Base-by-base conservation (phyloP, 2,329 filamentous ascomycete species). In the Claviceps paspali region DNA sequence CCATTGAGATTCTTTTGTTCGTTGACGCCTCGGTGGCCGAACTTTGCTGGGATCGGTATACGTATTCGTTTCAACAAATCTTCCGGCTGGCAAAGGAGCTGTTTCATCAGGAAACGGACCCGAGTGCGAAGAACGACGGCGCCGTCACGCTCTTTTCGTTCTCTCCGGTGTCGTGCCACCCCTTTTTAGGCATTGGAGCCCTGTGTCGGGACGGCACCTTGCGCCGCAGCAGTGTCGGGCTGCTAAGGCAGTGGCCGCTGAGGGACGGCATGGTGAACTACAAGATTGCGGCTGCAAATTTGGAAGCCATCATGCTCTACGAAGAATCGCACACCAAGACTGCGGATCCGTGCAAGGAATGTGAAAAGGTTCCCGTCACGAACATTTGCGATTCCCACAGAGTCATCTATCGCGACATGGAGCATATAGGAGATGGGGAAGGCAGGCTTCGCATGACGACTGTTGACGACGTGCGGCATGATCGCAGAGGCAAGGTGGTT, bases 261-360 rank as follows among this genome's bases (percentile, higher is more conserved):
- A 22, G 30, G 15, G 31, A 38, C 26, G 31, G 31, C 31, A 34
- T 38, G 31, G 31, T 38, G 24, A 38, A 34, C 24, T 38, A 38
- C 26, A 38, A 34, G 15, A 34, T 38, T 29, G 36, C 31, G 14
- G 31, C 31, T 7, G 31, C 26, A 6, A 34, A 18, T 15, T 19
- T 38, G 6, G 14, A n/a, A 11, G 36, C 31, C 6, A 34, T 38
- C 14, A 34, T 34, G 36, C 12, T 14, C 8, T 34, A 29, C 27
- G 36, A 33, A 19, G 36, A 34, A 19, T 34, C 36, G 4, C 36
- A 38, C 14, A 10, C 5, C n/a, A 19, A 24, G 22, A 14, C 2
- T 24, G 14, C 17, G n/a, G 4, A 18, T 27, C 31, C 36, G 11
- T 33, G 31, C 31, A 21, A 24, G 19, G 14, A 34, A 3, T 34